These are phyloP conservation scores for Fusarium sp. DNA, from an alignment of 2,329 filamentous ascomycete genomes.

Conservation along the genomic window DNA sequence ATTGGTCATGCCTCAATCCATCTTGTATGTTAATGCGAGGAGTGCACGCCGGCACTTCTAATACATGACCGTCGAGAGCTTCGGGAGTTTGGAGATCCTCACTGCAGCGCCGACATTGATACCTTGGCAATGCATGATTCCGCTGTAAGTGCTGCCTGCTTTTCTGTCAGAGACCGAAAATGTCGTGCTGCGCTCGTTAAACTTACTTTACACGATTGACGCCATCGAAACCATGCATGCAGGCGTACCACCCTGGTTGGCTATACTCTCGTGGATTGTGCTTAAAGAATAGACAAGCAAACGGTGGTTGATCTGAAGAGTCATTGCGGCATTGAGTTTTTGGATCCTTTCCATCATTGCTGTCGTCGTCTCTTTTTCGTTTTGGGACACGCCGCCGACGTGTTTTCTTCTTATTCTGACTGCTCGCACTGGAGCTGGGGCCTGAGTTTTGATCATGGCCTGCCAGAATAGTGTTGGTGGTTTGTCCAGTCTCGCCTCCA, in stretches of 20 bases:
- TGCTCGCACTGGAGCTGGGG: background rate
- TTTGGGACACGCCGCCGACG: fast-evolving
- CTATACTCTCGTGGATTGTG: background rate
- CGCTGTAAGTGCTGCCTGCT: background rate
- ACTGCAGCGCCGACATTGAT: background rate
- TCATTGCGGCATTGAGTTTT: background rate
- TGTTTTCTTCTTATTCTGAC: background rate
- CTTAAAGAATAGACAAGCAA: background rate
- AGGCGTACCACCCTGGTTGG: background rate
- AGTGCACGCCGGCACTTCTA: fast-evolving
- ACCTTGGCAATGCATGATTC: fast-evolving
- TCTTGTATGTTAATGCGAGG: fast-evolving
- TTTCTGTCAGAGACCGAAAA: background rate
- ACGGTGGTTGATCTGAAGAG: fast-evolving
- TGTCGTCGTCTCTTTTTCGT: fast-evolving
- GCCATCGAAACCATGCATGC: background rate
- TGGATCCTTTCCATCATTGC: fast-evolving
- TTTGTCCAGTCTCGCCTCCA: fast-evolving
- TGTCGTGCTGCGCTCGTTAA: too few species aligned
- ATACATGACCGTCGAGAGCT: fast-evolving
- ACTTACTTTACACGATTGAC: background rate
- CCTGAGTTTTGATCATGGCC: background rate
- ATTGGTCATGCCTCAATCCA: fast-evolving
- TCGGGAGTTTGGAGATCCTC: fast-evolving
- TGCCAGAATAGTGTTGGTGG: background rate